Evolutionary conservation across 2,329 filamentous ascomycete species (phyloP), one percentile per base, ranked within the genome.

Genomic region (Sporothrix brunneoviolacea): DNA sequence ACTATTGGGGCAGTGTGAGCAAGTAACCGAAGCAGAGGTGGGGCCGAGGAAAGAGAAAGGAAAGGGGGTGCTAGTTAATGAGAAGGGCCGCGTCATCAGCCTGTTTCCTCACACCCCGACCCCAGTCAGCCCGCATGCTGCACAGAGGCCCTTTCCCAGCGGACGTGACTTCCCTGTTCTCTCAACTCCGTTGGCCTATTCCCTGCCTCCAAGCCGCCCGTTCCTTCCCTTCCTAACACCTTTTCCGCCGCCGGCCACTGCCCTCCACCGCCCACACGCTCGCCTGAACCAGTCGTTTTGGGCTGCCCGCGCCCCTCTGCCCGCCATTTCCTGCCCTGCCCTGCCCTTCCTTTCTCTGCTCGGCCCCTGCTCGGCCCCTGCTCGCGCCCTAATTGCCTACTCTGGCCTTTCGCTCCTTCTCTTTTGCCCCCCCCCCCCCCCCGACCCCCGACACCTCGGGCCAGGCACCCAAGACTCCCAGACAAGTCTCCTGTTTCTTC

Each of bases 401-500:
- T n/a, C n/a, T n/a, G n/a, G n/a, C n/a, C n/a, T n/a, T n/a, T 48
- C 45, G 32, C 43, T 47, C 43, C 15, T 43, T 15, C 40, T 27
- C 36, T 33, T 16, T 39, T 39, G 13, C 36, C 42, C 35, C 49
- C 37, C 33, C 36, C 32, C 16, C 28, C 32, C 38, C 32, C 22
- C 18, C 15, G 44, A 46, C 41, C 18, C 50, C 50, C 50, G 21
- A 32, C 21, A 33, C 3, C 5, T 28, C 33, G 22, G 30, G 28
- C 43, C 43, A 51, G 41, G 37, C 51, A 53, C 41, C 46, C 51
- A 50, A 19, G 22, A 24, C 33, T 19, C 32, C 45, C 40, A 50
- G 21, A 38, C 33, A 33, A 54, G 33, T 49, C 45, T 51, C 49
- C 49, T 50, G 44, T 54, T 43, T 52, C 49, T 44, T 40, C 44